Percentiles rank a stretch among this genome's conserved stretches.
Conservation (phyloP, 1,139 yeast species). For the Spencermartinsiella ligniputridi region DNA sequence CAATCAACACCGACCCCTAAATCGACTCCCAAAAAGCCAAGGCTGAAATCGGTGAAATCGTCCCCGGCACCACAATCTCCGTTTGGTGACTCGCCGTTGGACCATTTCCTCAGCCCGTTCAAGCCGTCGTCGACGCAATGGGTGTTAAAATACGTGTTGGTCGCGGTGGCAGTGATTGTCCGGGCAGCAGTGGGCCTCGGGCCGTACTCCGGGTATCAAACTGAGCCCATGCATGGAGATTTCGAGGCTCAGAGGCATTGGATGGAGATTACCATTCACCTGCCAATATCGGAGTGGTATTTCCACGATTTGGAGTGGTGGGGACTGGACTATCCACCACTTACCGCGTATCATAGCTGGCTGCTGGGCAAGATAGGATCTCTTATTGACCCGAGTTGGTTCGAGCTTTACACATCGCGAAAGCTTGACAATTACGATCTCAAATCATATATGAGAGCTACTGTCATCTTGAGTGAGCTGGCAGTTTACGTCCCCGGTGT, state of each 20-base stretch:
- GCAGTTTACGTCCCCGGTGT: constrained; percentile 77
- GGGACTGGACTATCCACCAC: constrained; percentile 97
- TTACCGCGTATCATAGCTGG: constrained; percentile 92
- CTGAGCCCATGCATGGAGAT: constrained; percentile 85
- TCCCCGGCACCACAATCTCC: background rate
- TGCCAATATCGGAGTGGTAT: constrained; percentile 81
- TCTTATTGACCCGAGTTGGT: constrained; percentile 62
- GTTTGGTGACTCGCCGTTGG: constrained; percentile 43
- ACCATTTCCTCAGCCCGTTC: constrained; percentile 57
- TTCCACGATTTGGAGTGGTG: constrained; percentile 84
- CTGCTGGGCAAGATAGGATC: constrained; percentile 69
- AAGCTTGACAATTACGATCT: constrained; percentile 66
- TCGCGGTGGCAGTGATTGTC: constrained; percentile 69
- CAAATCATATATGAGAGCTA: constrained; percentile 78
- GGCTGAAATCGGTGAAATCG: background rate
- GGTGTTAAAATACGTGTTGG: constrained; percentile 77
- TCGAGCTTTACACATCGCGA: constrained; percentile 63
- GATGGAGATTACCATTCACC: constrained; percentile 82
- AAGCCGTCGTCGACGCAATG: constrained; percentile 78
- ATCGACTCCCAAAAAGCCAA: background rate
- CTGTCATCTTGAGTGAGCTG: constrained; percentile 73
- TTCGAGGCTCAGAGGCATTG: constrained; percentile 98
- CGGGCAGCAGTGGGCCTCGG: constrained; percentile 89
- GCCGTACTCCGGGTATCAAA: constrained; percentile 60
- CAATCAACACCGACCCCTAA: background rate